These are phyloP conservation scores for Mycena olivaceomarginata DNA, from an alignment of 768 basidiomycete species.

Conservation along the genomic window DNA sequence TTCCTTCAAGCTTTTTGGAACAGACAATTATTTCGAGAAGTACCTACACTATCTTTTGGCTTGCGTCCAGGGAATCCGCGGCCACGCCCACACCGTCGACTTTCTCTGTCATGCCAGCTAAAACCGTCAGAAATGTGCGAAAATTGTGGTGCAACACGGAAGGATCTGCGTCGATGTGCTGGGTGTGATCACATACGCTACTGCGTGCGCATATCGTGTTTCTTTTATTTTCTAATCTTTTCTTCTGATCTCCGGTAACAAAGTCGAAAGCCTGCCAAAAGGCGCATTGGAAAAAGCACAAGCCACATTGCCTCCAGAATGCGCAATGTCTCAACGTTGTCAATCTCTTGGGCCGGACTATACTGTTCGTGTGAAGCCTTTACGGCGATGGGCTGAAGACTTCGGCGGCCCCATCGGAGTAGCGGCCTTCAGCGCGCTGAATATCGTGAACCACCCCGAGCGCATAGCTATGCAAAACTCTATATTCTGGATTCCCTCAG, in stretches of 20 bases:
- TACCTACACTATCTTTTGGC: no score
- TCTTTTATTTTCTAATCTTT: constrained; percentile 4
- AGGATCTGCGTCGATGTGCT: constrained; percentile 17
- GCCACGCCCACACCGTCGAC: not conserved
- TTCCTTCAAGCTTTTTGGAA: no score
- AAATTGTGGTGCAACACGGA: not conserved
- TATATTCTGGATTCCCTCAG: not conserved
- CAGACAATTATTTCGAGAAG: no score
- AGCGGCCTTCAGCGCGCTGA: constrained; percentile 8
- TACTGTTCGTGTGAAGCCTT: constrained; percentile 5
- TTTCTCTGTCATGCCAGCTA: constrained; percentile 9
- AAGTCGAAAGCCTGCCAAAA: constrained; percentile 33
- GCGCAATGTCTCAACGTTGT: not conserved
- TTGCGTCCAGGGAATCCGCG: constrained; percentile 11
- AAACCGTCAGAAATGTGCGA: no score
- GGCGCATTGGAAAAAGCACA: constrained; percentile 36
- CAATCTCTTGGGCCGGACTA: constrained; percentile 14
- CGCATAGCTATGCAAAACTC: constrained; percentile 5
- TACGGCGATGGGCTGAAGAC: constrained; percentile 15
- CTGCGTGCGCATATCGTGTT: constrained; percentile 23
- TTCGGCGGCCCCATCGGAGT: not conserved
- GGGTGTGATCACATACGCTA: constrained; percentile 21
- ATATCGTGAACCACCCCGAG: no score
- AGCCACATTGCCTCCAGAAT: constrained; percentile 25
- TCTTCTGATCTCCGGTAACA: not conserved